Base-by-base conservation (phyloP, 371 early-diverging fungal genomes). In the Syncephalastrum sp. region DNA sequence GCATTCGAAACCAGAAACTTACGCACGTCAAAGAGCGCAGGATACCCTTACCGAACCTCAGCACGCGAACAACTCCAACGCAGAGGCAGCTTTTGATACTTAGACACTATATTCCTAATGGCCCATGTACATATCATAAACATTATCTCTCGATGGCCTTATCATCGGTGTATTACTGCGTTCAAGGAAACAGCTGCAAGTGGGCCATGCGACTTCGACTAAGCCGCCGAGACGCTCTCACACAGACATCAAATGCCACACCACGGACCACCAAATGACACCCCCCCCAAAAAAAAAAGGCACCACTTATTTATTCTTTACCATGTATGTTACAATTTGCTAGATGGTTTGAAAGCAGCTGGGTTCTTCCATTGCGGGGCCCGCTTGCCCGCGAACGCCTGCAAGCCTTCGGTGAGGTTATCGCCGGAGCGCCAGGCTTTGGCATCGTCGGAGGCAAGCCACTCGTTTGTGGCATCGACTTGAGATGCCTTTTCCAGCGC, bases 341-440 rank as follows among this genome's bases (percentile, higher is more conserved):
- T 68, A 49, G 61, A 65, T 14, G 16, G 38, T 5, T 17, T 42
- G 29, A 63, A 44, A 16, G 60, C 52, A 19, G 53, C 57, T 54
- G 77, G 75, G 50, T 68, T 77, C 13, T 63, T 66, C 71, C 74
- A 77, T 29, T 56, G 58, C 16, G 78, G 66, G 17, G 58, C 56
- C 58, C 72, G 56, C 58, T 74, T 77, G 16, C 60, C 54, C 3
- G 70, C 69, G 59, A 77, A 77, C 2, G 78, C 78, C 21, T 47
- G 49, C 23, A 77, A 52, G 13, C 78, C 78, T 64, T 74, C 74
- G 13, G 63, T 48, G n/a, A 77, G 41, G 42, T 77, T 77, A 6
- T 64, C 57, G 14, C 78, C 72, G 13, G 49, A n/a, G 43, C 61
- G 59, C 78, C 74, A 77, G 4, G 61, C 59, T 10, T 47, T 41